Evolutionary conservation across 2,329 filamentous ascomycete species (phyloP), one percentile per base, ranked within the genome.

Genomic region (Paraconiothyrium sp.): DNA sequence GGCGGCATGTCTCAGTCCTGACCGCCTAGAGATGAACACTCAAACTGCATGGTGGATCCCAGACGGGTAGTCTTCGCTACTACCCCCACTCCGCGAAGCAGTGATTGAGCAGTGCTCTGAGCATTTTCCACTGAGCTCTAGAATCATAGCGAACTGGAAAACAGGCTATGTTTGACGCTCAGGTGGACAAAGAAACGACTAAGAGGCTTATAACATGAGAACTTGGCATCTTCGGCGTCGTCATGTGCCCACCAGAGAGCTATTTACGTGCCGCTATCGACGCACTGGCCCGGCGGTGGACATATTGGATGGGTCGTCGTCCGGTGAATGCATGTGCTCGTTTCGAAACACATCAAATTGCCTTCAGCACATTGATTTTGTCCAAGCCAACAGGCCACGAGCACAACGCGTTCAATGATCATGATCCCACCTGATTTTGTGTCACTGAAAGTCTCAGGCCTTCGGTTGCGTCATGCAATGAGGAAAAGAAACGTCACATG

Each of bases 1-100:
- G 67, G 68, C 70, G 67, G 67, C 69, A 30, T 74, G 71, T 76
- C 64, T 73, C 63, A 71, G 63, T 64, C 52, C 60, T 68, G 70
- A 74, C 73, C 72, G 70, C 73, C 66, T 62, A 59, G 60, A 69
- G 61, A 37, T 22, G 52, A 62, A 65, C 63, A 52, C 49, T 63
- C 63, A 69, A 64, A 60, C 65, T 68, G 65, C 67, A 70, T 65
- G 60, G n/a, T 35, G 37, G 47, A 51, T 51, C 44, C 48, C 34
- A 57, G 51, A 37, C 48, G 32, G 20, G 32, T 37, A 32, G 30
- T 43, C 9, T 46, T 44, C 58, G 50, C 65, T 72, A 66, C 65
- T 72, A 66, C 58, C 44, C 27, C 47, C 32, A 61, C 57, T 52
- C 67, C 65, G 63, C 64, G 16, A 65, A 60, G 41, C 58, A 41